Evolutionary conservation across 1,284 basidiomycete genomes (phyloP), one percentile per base, ranked within the genome.

Genomic region (Rhodotorula sp.): DNA sequence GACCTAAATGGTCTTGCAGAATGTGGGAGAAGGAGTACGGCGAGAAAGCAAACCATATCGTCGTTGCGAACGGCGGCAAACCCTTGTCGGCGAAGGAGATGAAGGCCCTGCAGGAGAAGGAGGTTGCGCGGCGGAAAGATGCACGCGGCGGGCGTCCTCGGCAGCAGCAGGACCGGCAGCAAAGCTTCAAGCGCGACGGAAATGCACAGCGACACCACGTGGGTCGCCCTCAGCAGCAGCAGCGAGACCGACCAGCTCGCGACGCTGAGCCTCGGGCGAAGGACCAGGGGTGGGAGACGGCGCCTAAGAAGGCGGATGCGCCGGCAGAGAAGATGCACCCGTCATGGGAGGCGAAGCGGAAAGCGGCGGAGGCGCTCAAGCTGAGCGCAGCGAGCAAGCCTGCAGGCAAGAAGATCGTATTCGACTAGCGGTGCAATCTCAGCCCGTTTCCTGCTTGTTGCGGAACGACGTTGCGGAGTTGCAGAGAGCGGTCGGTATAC

Each of bases 1-100:
- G n/a, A 28, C 18, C 3, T 10, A 15, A 16, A 30, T 44, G 7
- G 5, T 10, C n/a, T 20, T 24, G 24, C 76, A 96, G 94, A 1
- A 94, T 98, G 73, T 97, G 94, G 93, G 94, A 96, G 82, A 94
- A 94, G 82, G 97, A 94, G 81, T 97, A 88, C 77, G 94, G 94
- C 64, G 86, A 84, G 72, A 87, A 88, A 69, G 94, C 94, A 20
- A 95, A 94, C 79, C 94, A 97, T 81, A 84, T 94, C 80, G 88
- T 89, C 80, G 89, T 87, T 76, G 83, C 86, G 30, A 64, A 69
- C 22, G 78, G 79, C 64, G 80, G 56, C 51, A 68, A 54, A 26
- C 58, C 64, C 58, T 44, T 67, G 34, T 65, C 68, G 15, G 26
- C 66, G 56, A 58, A 58, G 22, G 64, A 77, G 57, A 75, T 76